Evolutionary conservation across 345 rosid species (phyloP).

Genomic region (Syzygium oleosum): DNA sequence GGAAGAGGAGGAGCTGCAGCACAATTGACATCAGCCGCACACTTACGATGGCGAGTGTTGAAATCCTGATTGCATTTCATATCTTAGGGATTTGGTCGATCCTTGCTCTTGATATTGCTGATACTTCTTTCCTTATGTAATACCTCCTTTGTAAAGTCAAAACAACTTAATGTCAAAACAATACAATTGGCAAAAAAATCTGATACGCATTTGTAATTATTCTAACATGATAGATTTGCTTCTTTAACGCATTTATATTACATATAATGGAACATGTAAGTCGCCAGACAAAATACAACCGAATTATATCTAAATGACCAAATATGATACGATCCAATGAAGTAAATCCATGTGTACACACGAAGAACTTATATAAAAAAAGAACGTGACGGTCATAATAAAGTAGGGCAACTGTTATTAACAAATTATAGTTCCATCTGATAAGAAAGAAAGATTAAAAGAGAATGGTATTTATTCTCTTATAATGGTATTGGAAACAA

Average conservation of each 20-base stretch:
- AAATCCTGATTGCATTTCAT: background rate
- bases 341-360: background rate
- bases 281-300: background rate
- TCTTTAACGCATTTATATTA: background rate
- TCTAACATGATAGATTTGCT: background rate
- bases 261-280: background rate
- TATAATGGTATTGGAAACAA: too few relatives aligned
- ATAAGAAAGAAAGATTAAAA: too few relatives aligned
- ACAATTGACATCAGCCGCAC: background rate
- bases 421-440: background rate
- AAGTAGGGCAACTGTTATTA: background rate
- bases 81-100: background rate
- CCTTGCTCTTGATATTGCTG: background rate
- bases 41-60: background rate
- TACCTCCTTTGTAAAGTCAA: background rate
- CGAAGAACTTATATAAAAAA: background rate
- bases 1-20: background rate
- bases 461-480: too few relatives aligned
- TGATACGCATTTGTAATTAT: background rate
- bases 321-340: background rate
- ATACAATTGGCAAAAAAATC: background rate
- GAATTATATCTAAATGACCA: background rate
- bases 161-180: background rate
- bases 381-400: background rate
- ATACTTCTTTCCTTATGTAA: background rate